Conservation (phyloP, 805 yeast species). For the Ogataea pini region DNA sequence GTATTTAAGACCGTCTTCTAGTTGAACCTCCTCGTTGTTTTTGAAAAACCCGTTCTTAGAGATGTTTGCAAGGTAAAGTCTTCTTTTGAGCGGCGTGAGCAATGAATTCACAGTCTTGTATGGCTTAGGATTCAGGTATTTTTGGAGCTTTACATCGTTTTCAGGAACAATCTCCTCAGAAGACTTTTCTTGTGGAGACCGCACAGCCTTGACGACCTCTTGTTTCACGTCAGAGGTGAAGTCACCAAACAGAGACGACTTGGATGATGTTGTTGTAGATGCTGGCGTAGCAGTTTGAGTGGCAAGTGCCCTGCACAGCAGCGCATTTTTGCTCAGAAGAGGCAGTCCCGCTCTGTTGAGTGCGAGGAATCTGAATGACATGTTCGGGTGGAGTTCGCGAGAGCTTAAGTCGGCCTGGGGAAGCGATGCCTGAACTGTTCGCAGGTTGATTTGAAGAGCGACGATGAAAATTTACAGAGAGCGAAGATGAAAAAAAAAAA, state of each 20-base stretch:
- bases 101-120: slow-evolving; percentile 54
- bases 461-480: neutral
- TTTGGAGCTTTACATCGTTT: slow-evolving; percentile 44
- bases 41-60: slow-evolving; percentile 66
- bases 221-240: slow-evolving; percentile 22
- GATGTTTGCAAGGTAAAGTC: slow-evolving; percentile 63
- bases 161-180: slow-evolving; percentile 26
- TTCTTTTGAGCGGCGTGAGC: slow-evolving; percentile 69
- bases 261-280: slow-evolving; percentile 6
- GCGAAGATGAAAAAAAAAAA: neutral
- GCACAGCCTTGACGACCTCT: slow-evolving; percentile 3
- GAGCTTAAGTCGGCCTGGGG: neutral
- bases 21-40: slow-evolving; percentile 53
- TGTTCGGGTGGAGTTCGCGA: neutral
- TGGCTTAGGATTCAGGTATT: slow-evolving; percentile 52
- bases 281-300: slow-evolving; percentile 7
- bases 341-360: slow-evolving; percentile 5
- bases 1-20: slow-evolving; percentile 41
- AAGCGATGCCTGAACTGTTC: neutral
- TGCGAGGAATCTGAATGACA: slow-evolving; percentile 8
- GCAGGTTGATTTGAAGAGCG: neutral
- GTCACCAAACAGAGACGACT: slow-evolving; percentile 32
- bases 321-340: neutral
- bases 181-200: slow-evolving; percentile 3
- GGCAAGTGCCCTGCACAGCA: slow-evolving; percentile 6